These are phyloP conservation scores for Wickerhamiella galacta DNA, from an alignment of 805 yeast species.

Conservation along the genomic window DNA sequence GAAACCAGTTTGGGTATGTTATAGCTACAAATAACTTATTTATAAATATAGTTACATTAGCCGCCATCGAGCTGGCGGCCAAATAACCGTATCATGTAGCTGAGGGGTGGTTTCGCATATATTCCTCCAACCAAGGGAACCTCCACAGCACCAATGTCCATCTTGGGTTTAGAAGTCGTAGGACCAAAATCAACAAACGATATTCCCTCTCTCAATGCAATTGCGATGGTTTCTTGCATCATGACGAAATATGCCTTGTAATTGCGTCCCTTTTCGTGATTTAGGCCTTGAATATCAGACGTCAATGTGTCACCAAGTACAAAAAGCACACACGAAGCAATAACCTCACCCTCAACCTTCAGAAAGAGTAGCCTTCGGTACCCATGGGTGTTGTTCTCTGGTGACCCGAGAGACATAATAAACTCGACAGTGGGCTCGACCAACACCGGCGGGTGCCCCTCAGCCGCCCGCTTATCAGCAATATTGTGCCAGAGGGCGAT, in stretches of 20 bases:
- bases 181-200: constrained; percentile 31
- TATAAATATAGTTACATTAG: neutral
- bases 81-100: constrained; percentile 13
- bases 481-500: constrained; percentile 26
- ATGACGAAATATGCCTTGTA: constrained; percentile 31
- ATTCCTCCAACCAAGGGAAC: constrained; percentile 27
- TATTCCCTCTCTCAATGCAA: constrained; percentile 25
- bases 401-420: constrained; percentile 20
- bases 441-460: constrained; percentile 26
- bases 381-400: constrained; percentile 15
- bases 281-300: constrained; percentile 29
- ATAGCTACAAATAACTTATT: neutral
- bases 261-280: constrained; percentile 25
- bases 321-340: constrained; percentile 29
- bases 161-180: constrained; percentile 29
- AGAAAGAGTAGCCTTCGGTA: constrained; percentile 24
- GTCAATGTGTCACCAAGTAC: constrained; percentile 30
- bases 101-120: constrained; percentile 17
- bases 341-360: constrained; percentile 23
- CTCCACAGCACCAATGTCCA: constrained; percentile 26
- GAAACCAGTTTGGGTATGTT: neutral
- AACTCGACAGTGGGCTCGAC: constrained; percentile 23
- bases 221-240: constrained; percentile 31
- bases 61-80: constrained; percentile 14
- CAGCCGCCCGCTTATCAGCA: constrained; percentile 24